A percentile compares a stretch with the other conserved stretches of the same genome.
Conservation (phyloP, 805 yeast genomes). For the Saccharomycopsis guyanensis region DNA sequence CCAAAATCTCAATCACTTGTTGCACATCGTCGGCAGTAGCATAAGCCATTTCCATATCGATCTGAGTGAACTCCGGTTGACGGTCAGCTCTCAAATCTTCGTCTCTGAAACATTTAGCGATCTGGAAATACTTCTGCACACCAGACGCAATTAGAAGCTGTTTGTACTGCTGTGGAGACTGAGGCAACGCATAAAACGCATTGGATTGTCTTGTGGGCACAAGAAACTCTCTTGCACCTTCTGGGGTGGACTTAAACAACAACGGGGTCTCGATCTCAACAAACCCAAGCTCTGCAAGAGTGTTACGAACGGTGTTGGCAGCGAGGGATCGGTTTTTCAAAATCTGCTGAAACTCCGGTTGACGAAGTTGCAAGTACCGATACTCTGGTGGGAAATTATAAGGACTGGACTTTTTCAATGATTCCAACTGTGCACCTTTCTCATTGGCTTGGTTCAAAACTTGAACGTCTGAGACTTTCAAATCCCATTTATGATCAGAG, state of each 20-base stretch:
- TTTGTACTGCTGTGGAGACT: slow-evolving; percentile 96
- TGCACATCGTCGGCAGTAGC: slow-evolving; percentile 63
- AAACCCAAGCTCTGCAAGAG: slow-evolving; percentile 40
- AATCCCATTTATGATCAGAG: slow-evolving; percentile 41
- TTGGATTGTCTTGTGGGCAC: slow-evolving; percentile 74
- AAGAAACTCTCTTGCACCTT: slow-evolving; percentile 92
- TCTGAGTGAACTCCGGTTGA: slow-evolving; percentile 96
- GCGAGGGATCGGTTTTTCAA: slow-evolving; percentile 50
- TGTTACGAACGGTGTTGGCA: slow-evolving; percentile 38
- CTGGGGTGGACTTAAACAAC: slow-evolving; percentile 92
- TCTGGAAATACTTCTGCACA: slow-evolving; percentile 73
- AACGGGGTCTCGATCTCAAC: slow-evolving; percentile 89
- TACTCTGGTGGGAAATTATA: slow-evolving; percentile 68
- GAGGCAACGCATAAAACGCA: slow-evolving; percentile 83
- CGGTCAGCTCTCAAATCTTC: slow-evolving; percentile 92
- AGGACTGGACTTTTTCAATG: slow-evolving; percentile 41
- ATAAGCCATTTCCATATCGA: slow-evolving; percentile 93
- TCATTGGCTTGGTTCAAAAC: slow-evolving; percentile 56
- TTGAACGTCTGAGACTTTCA: slow-evolving; percentile 43
- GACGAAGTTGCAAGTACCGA: slow-evolving; percentile 74
- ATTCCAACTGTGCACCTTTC: slow-evolving; percentile 61
- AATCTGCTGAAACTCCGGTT: slow-evolving; percentile 46
- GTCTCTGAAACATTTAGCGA: slow-evolving; percentile 92
- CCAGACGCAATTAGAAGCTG: slow-evolving; percentile 95
- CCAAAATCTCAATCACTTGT: slow-evolving; percentile 49